Evolutionary conservation across 208 protist species (phyloP), one percentile per base, ranked within the genome.

Genomic region (Leishmania aethiopica): DNA sequence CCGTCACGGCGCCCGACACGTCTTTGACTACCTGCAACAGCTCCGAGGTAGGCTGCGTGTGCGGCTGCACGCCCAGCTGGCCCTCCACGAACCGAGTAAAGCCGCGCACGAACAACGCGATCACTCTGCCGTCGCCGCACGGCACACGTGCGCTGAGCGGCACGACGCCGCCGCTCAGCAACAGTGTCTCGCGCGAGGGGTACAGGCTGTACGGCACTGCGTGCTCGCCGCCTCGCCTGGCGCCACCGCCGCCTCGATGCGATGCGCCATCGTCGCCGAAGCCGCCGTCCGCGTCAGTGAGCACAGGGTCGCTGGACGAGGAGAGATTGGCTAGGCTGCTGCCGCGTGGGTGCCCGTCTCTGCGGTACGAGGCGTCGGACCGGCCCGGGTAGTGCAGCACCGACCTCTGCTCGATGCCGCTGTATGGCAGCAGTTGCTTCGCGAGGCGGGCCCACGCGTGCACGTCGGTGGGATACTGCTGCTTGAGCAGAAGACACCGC

Each of bases 161-260:
- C 32, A 97, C 90, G 3, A 95, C 89, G 17, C 94, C 94, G 42
- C 91, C 93, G 8, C 92, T 95, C 80, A 97, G 40, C 49, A 97
- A 80, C 10, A 97, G 83, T 66, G 87, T 96, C 64, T 96, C 94
- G 0, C 94, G 90, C 25, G 94, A 93, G 7, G 85, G 66, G 35
- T 78, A 78, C 28, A 93, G 47, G 1, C 37, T 59, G 55, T 85
- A 89, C 55, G 71, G 62, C 11, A 3, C 35, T 42, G 22, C 57
- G 3, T 78, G 28, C 37, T 5, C 76, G 19, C 45, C 42, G 45
- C 70, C 75, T 62, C 35, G 53, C 37, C 47, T 13, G 40, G 15
- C 10, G 19, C 37, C 59, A 32, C 59, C 15, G 25, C 13, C 13
- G 35, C 57, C 19, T 35, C 70, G 45, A 47, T 4, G 42, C 59